Base-by-base conservation (phyloP, 208 protist species). In the Leptomonas pyrrhocoris region DNA sequence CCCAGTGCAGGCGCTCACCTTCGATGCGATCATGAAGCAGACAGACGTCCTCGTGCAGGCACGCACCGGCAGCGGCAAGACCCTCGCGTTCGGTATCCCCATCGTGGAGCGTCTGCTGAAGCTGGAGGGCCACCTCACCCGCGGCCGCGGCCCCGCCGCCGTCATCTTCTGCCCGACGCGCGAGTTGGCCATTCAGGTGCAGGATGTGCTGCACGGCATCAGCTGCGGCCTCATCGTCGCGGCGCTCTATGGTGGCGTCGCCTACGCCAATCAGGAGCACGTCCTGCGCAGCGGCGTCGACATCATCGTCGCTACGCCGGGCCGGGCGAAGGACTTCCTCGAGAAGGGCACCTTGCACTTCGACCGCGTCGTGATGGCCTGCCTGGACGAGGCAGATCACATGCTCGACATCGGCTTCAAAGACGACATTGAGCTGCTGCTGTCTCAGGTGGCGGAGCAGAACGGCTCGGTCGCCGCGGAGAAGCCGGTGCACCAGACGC, bases 341-440 rank as follows among this genome's bases (percentile, higher is more conserved):
- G 95, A 99, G 69, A 94, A 99, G 82, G 98, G 96, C 5, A 95
- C 84, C 27, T 66, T 88, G 13, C 94, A 94, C 78, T 93, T 99
- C 72, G 86, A 93, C 56, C 85, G 84, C 51, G 77, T 97, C 13
- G 83, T 85, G 56, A 93, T 99, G 55, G 91, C 98, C 36, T 98
- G 99, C 54, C 87, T 99, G 2, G 99, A 99, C 83, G 99, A 99
- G 85, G 98, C 98, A 8, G 98, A 99, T 77, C 85, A 98, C 57
- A 98, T 99, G 81, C 86, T 99, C 16, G 98, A 99, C 79, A 95
- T 99, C 74, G 98, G 98, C 43, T 99, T 99, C 71, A 88, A 90
- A 61, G 89, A 98, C 46, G 93, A 96, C 49, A 83, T 99, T 64
- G 96, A 99, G 73, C 68, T 94, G 34, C 98, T 99, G 55, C 67